phyloP scores from a whole-genome alignment of 768 basidiomycete genomes.

The Tricholoma flavovirens region DNA sequence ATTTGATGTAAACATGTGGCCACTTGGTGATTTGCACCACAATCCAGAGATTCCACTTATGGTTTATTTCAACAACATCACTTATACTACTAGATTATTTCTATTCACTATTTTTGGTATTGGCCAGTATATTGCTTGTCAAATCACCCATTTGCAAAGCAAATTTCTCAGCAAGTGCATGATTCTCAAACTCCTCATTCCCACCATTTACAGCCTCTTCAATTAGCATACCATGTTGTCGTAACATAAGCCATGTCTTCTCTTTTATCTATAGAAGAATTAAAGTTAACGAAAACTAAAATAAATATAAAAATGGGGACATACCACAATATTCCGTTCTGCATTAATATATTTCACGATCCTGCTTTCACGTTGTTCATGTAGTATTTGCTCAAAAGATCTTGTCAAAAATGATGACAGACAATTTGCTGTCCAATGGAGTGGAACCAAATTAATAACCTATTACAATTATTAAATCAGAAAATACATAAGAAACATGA shows the following conservation, averaged over 20 bases:
- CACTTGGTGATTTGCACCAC: too few relatives aligned
- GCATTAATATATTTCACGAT: conserved; percentile 75
- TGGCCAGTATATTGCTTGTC: background rate
- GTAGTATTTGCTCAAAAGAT: conserved; percentile 71
- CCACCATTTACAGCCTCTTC: conserved; percentile 53
- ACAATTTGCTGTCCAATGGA: conserved; percentile 67
- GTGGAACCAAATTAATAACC: conserved; percentile 64
- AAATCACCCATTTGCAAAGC: background rate
- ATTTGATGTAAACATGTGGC: too few relatives aligned
- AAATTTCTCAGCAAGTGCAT: conserved; percentile 7
- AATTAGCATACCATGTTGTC: conserved; percentile 60
- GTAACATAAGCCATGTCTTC: conserved; percentile 47
- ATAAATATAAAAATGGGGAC: conserved; percentile 1
- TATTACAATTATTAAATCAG: conserved; percentile 18
- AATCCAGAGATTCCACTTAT: too few relatives aligned
- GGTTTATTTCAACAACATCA: too few relatives aligned
- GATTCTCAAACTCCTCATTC: conserved; percentile 25
- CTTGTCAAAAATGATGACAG: conserved; percentile 76
- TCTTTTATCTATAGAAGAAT: conserved; percentile 44
- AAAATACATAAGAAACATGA: background rate
- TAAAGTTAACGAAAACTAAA: background rate
- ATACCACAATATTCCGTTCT: conserved; percentile 72
- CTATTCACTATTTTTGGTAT: background rate
- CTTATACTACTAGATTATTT: background rate
- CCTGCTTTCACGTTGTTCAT: conserved; percentile 61